Conservation (phyloP, 495 filamentous ascomycete genomes). For the Penicillium salamii region DNA sequence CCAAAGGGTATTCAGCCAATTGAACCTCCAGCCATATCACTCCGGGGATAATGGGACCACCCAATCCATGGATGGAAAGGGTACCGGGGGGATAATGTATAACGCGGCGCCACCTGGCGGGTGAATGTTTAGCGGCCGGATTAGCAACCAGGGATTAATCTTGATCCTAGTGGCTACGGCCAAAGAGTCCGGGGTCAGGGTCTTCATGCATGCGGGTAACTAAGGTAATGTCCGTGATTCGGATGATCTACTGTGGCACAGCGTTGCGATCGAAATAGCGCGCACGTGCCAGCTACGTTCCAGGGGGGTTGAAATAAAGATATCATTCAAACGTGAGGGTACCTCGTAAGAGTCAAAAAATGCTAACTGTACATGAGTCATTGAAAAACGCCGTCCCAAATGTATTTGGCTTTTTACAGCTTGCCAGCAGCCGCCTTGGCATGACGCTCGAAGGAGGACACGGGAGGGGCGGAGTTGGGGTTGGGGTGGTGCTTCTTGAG, state of each 20-base stretch:
- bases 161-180: not conserved
- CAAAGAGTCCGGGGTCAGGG: not conserved
- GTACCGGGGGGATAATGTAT: not conserved
- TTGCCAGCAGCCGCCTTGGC: constrained; percentile 26
- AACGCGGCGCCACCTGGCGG: not conserved
- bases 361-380: constrained; percentile 10
- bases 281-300: not conserved
- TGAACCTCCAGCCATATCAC: too few relatives aligned
- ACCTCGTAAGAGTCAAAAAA: constrained; percentile 4
- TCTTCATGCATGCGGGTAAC: not conserved
- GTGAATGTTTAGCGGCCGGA: not conserved
- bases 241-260: constrained; percentile 1
- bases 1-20: too few relatives aligned
- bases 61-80: too few relatives aligned
- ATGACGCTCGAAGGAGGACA: constrained; percentile 44
- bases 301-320: not conserved
- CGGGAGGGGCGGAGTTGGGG: constrained; percentile 45
- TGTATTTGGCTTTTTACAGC: constrained; percentile 5
- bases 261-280: not conserved
- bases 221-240: not conserved
- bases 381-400: constrained; percentile 5
- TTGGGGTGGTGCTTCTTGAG: constrained; percentile 49
- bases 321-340: constrained; percentile 2
- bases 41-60: too few relatives aligned
- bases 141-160: not conserved